phyloP scores from a whole-genome alignment of 2,329 filamentous ascomycete genomes.

The Xylaria sp. region DNA sequence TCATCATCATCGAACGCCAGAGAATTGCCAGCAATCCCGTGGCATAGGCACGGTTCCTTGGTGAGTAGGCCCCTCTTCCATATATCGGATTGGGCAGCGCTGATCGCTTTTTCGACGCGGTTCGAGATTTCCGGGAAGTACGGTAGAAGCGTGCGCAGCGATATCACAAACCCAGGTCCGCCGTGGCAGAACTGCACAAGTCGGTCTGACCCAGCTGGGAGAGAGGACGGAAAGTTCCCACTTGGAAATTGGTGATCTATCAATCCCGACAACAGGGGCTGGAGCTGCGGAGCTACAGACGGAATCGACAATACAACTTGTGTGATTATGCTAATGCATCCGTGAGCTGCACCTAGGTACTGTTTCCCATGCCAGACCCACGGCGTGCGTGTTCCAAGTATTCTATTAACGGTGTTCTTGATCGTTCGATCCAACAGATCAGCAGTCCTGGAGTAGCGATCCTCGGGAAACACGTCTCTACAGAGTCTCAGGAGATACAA shows the following conservation, averaged over 20 bases:
- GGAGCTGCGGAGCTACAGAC: conserved; percentile 63
- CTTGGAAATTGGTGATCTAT: conserved; percentile 69
- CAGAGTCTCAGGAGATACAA: conserved; percentile 75
- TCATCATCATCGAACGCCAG: conserved; percentile 51
- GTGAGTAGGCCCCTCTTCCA: conserved; percentile 69
- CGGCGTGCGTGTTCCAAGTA: conserved; percentile 61
- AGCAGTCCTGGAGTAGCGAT: conserved; percentile 61
- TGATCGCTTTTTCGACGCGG: conserved; percentile 64
- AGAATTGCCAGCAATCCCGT: conserved; percentile 73
- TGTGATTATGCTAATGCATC: conserved; percentile 76
- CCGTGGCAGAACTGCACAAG: conserved; percentile 76
- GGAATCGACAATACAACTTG: conserved; percentile 72
- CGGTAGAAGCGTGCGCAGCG: conserved; percentile 65
- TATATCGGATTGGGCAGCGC: conserved; percentile 62
- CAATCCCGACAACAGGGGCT: conserved; percentile 63
- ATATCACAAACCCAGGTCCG: conserved; percentile 70
- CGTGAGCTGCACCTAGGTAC: conserved; percentile 75
- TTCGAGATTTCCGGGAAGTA: conserved; percentile 66
- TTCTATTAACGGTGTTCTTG: conserved; percentile 66
- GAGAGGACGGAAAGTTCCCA: conserved; percentile 72
- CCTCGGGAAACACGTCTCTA: conserved; percentile 47
- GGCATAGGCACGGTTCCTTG: conserved; percentile 74
- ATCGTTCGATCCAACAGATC: conserved; percentile 65
- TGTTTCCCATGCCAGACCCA: conserved; percentile 74
- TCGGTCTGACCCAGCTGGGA: conserved; percentile 49